Base-by-base conservation (phyloP, 352 stramenopile genomes). In the Globisporangium paddicum region DNA sequence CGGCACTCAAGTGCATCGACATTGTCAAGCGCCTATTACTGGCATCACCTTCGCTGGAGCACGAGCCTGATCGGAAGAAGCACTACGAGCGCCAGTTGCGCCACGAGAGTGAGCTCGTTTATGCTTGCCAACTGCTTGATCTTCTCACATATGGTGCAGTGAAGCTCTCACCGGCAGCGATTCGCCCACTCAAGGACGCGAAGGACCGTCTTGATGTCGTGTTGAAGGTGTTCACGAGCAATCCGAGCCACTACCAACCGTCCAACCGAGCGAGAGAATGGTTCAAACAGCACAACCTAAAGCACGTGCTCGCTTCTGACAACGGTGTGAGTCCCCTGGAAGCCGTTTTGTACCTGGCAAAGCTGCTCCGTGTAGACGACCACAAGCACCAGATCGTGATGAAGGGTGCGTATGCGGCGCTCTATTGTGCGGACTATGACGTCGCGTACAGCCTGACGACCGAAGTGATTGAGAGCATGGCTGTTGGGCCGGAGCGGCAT, bases 401-500 rank as follows among this genome's bases (percentile, higher is more conserved):
- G 63, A 86, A 88, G 64, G 77, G 76, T 10, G 75, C 79, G 6
- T 87, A 89, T 55, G 74, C 82, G 5, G 77, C 82, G 3, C 57
- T 91, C 1, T 89, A 89, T 34, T 88, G 77, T 35, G 68, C 72
- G 34, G 79, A 91, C 58, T 89, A 78, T 21, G 77, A 89, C 34
- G 72, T 82, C 47, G 75, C 79, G 14, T 73, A 79, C 30, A 55
- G 66, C 11, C 58, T 91, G 32, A 81, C 73, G 1, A 74, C 68
- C 34, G 56, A 76, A 55, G 62, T 87, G 21, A 65, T 76, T 5
- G 55, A 68, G 41, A 68, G 50, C 4, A 66, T 28, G n/a, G 7
- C 41, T 47, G 41, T 41, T 35, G 46, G 8, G 18, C 28, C n/a
- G 23, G n/a, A 14, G 0, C 16, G 34, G 16, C 45, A 34, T n/a